Evolutionary conservation across 208 protist species (phyloP), one percentile per base, ranked within the genome.

Genomic region (Trypanosoma brucei): DNA sequence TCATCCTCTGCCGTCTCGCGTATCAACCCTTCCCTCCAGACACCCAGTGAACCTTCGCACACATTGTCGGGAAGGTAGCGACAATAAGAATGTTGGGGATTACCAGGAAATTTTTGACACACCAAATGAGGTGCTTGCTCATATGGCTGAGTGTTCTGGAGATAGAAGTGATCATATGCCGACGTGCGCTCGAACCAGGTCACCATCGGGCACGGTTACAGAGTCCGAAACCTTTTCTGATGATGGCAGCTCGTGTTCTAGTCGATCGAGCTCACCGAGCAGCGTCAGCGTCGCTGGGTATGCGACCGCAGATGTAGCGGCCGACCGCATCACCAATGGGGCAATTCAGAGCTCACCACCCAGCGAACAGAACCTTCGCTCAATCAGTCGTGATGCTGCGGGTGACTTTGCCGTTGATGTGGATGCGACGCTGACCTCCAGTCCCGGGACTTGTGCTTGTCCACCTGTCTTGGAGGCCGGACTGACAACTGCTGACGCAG

Each of bases 271-370:
- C 31, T 52, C 59, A 14, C 59, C 59, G 9, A 64, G 57, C 53
- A 64, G 59, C 34, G 59, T 65, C 22, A 72, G 59, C 34, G 34
- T 72, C 31, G 44, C 54, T 42, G 66, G 49, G 30, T 62, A 46
- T 31, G 65, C 66, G 22, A 62, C 59, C 33, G 11, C 42, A 46
- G 42, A 6, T 14, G 8, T 11, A 46, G 42, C 42, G 42, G 6
- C 22, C 22, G 22, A 22, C 22, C 22, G 22, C 22, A 22, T 22
- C 22, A 22, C 22, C 22, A 22, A 22, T 22, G 22, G 22, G 22
- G 42, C 42, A 11, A 11, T 11, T 6, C 38, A 35, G 54, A 11
- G 3, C 30, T 14, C 7, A 45, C 33, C 13, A 34, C 36, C 36
- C 44, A 13, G 36, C 39, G 1, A 48, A 35, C 7, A n/a, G 36